phyloP scores from a whole-genome alignment of 208 protist genomes.

The Leishmania amazonensis region DNA sequence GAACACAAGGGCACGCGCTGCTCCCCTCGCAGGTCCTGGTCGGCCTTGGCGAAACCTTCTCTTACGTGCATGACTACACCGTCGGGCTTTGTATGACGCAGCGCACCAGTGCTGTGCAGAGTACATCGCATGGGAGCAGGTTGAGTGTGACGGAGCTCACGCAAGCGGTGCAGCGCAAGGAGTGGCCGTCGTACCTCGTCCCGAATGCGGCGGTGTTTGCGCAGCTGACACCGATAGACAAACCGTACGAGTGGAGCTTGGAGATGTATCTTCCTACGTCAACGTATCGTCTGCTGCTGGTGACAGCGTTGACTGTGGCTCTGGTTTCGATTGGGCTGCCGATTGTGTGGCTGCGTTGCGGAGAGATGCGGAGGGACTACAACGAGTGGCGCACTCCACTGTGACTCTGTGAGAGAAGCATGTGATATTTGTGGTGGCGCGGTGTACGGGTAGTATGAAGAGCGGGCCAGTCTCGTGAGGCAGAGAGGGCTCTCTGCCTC shows the following conservation, averaged over 20 bases:
- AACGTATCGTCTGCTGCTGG: conserved; percentile 43
- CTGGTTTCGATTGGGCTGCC: conserved; percentile 57
- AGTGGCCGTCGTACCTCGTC: conserved; percentile 64
- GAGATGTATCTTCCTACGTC: conserved; percentile 64
- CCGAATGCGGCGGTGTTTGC: conserved; percentile 73
- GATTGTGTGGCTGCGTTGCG: conserved; percentile 54
- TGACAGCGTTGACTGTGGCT: conserved; percentile 37
- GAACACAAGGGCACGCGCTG: conserved; percentile 40
- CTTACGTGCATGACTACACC: conserved; percentile 70
- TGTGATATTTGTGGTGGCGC: background rate
- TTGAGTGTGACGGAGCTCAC: background rate
- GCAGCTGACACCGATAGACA: conserved; percentile 32
- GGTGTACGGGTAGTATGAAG: background rate
- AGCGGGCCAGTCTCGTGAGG: background rate
- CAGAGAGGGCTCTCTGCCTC: background rate
- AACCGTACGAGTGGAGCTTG: conserved; percentile 46
- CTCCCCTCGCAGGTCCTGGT: conserved; percentile 41
- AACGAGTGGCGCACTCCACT: conserved; percentile 52
- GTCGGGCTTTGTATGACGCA: conserved; percentile 31
- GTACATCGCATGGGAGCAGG: background rate
- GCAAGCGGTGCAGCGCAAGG: conserved; percentile 18
- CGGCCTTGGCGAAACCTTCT: conserved; percentile 72
- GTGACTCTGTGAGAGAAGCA: background rate
- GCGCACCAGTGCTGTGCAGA: background rate
- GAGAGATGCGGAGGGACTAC: conserved; percentile 57